These are phyloP conservation scores for Podaxis sp. DNA, from an alignment of 768 basidiomycete genomes.

Conservation along the genomic window DNA sequence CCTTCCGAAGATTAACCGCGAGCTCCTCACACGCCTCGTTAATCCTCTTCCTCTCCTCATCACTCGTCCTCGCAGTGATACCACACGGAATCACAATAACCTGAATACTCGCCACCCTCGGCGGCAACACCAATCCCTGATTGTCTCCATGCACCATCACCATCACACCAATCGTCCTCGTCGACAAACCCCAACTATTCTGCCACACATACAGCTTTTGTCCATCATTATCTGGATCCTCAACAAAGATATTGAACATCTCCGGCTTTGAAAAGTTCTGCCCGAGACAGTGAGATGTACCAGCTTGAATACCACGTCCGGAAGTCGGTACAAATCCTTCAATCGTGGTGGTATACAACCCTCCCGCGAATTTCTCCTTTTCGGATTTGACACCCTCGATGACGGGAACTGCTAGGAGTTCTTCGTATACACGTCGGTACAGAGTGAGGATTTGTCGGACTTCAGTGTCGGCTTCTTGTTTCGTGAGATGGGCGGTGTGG, in stretches of 20 bases:
- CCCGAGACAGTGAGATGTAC: constrained; percentile 96
- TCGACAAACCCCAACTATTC: constrained; percentile 97
- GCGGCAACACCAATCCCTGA: constrained; percentile 96
- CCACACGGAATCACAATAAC: constrained; percentile 92
- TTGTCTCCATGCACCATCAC: constrained; percentile 99
- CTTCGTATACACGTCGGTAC: constrained; percentile 94
- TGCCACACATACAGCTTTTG: constrained; percentile 89
- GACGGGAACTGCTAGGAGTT: constrained; percentile 96
- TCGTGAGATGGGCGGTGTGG: constrained; percentile 91
- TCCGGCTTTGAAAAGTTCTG: constrained; percentile 96
- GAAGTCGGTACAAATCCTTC: constrained; percentile 98
- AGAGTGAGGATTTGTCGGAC: constrained; percentile 94
- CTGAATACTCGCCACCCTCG: constrained; percentile 91
- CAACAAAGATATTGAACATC: constrained; percentile 98
- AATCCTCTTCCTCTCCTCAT: constrained; percentile 67
- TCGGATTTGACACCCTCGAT: constrained; percentile 97
- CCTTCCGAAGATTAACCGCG: constrained; percentile 68
- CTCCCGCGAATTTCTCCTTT: constrained; percentile 99
- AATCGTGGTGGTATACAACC: constrained; percentile 95
- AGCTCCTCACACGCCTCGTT: constrained; percentile 78
- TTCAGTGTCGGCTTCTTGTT: constrained; percentile 87
- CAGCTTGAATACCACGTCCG: constrained; percentile 96
- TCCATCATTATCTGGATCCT: constrained; percentile 74
- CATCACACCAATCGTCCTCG: constrained; percentile 97
- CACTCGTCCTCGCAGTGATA: constrained; percentile 80